phyloP scores from a whole-genome alignment of 169 alveolate genomes.

The Plasmodium inui region DNA sequence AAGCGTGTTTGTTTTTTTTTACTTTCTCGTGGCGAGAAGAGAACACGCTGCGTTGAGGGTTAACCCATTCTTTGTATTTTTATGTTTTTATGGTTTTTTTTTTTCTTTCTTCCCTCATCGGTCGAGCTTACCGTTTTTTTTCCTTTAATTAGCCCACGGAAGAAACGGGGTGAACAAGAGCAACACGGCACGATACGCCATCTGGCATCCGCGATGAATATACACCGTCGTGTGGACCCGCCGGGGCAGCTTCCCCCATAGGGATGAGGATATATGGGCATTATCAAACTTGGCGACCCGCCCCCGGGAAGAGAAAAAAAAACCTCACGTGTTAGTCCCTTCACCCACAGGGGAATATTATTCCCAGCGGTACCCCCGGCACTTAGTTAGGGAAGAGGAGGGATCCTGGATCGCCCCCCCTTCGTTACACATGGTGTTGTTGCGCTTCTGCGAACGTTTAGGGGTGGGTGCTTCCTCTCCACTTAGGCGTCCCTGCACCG shows the following conservation, averaged over 20 bases:
- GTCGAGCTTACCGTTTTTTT: too few species aligned
- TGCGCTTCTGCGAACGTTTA: background rate
- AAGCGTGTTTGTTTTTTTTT: background rate
- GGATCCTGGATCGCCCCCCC: background rate
- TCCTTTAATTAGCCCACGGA: background rate
- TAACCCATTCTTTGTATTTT: background rate
- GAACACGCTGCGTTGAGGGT: background rate
- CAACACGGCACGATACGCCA: background rate
- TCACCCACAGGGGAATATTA: background rate
- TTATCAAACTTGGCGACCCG: background rate
- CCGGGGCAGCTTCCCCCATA: background rate
- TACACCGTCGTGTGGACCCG: background rate
- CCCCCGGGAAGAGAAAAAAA: background rate
- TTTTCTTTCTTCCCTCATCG: too few species aligned
- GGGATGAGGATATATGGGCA: background rate
- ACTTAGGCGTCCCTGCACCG: too few species aligned
- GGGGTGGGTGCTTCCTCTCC: too few species aligned
- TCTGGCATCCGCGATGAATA: background rate
- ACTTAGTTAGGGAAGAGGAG: background rate
- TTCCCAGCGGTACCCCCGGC: background rate
- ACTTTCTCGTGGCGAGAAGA: background rate
- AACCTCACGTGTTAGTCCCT: too few species aligned
- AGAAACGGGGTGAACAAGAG: background rate
- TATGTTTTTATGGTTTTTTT: too few species aligned
- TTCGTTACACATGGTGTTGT: background rate